phyloP scores from a whole-genome alignment of 2,329 filamentous ascomycete genomes.

The Coniosporium uncinatum region DNA sequence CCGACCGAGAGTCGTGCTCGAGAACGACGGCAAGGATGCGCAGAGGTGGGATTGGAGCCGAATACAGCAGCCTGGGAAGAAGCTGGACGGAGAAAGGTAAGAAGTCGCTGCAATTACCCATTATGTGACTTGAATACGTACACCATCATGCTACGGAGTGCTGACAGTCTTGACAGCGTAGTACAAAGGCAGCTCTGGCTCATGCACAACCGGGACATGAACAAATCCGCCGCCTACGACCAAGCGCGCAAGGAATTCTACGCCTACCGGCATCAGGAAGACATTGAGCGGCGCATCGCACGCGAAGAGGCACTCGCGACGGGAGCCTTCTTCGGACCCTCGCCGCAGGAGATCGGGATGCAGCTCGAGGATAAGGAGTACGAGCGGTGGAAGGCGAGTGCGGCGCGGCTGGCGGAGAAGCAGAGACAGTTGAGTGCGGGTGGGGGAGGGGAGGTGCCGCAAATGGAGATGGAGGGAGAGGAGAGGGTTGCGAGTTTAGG shows the following conservation, averaged over 20 bases:
- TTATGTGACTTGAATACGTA: too few relatives aligned
- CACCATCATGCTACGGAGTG: too few relatives aligned
- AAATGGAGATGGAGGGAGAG: neutral
- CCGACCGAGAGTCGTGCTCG: constrained; percentile 77
- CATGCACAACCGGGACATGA: constrained; percentile 41
- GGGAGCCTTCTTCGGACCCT: constrained; percentile 85
- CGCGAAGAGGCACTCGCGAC: constrained; percentile 81
- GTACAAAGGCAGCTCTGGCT: constrained; percentile 89
- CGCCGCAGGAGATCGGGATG: constrained; percentile 71
- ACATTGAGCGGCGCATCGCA: constrained; percentile 77
- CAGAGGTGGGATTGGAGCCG: constrained; percentile 76
- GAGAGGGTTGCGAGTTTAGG: neutral
- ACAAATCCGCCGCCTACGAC: constrained; percentile 63
- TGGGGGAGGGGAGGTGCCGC: constrained; percentile 6
- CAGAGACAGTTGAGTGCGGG: constrained; percentile 38
- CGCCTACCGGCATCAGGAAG: constrained; percentile 71
- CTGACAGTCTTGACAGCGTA: constrained; percentile 55
- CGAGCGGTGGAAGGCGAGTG: constrained; percentile 85
- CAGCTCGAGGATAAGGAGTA: constrained; percentile 74
- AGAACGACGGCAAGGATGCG: constrained; percentile 79
- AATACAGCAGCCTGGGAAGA: constrained; percentile 68
- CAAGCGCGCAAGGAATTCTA: constrained; percentile 88
- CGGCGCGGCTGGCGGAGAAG: constrained; percentile 45
- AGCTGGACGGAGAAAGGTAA: constrained; percentile 80
- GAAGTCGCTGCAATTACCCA: neutral